Conservation (phyloP, 2,329 filamentous ascomycete species). For the Trichophyton schoenleinii region DNA sequence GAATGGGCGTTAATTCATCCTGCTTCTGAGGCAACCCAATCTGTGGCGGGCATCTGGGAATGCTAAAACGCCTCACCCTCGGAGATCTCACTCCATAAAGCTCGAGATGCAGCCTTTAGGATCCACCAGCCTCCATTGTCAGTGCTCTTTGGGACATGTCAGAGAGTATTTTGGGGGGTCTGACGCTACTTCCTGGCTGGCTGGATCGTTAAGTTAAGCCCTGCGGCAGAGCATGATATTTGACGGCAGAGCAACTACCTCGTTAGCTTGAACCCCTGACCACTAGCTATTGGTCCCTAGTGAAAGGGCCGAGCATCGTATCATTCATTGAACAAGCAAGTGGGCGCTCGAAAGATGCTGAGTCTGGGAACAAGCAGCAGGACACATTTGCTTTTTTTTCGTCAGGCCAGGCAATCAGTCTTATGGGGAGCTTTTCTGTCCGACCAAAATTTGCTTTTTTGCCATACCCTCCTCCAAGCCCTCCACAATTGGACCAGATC, state of each 20-base stretch:
- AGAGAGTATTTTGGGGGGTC: background rate
- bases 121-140: constrained; percentile 2
- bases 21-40: background rate
- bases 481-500: background rate
- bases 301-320: background rate
- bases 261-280: background rate
- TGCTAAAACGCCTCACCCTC: constrained; percentile 2
- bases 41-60: background rate
- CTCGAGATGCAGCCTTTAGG: background rate
- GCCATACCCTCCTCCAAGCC: constrained; percentile 4
- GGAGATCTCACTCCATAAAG: background rate
- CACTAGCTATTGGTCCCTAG: background rate
- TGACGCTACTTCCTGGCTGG: background rate
- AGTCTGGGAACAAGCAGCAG: constrained; percentile 2
- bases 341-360: background rate
- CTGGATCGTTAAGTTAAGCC: background rate
- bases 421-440: constrained; percentile 4
- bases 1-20: background rate
- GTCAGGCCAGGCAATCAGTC: constrained; percentile 1
- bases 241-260: background rate
- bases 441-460: constrained; percentile 1
- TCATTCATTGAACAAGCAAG: background rate
- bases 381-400: background rate
- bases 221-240: background rate
- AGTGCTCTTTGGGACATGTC: constrained; percentile 3